Evolutionary conservation across 345 rosid genomes (phyloP).

Genomic region (Lepidium sativum): DNA sequence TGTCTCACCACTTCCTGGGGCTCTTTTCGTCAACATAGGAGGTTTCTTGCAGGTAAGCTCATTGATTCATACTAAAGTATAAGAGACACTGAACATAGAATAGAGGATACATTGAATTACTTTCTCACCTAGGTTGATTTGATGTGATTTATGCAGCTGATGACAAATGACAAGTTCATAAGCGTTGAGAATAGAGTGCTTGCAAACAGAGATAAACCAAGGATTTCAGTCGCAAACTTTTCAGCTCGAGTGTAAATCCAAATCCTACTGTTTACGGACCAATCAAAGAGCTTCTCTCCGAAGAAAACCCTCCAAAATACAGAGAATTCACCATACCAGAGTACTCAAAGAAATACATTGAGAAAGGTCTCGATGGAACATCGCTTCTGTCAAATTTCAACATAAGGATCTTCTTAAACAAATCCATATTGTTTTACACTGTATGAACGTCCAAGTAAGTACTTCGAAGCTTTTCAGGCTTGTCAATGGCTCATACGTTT

Average conservation of each 20-base stretch:
- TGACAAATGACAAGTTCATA: slow-evolving; percentile 34
- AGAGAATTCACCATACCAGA: slow-evolving; percentile 19
- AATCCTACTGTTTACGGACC: slow-evolving; percentile 29
- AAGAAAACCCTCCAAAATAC: slow-evolving; percentile 34
- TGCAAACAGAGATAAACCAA: slow-evolving; percentile 20
- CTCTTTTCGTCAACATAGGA: slow-evolving; percentile 31
- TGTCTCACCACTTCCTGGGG: slow-evolving; percentile 26
- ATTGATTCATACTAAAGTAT: too few relatives aligned
- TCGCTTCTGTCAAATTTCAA: slow-evolving; percentile 12
- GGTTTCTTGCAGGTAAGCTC: slow-evolving; percentile 30
- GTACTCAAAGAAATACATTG: slow-evolving; percentile 8
- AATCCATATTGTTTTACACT: too few relatives aligned
- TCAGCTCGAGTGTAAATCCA: background rate
- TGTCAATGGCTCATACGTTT: too few relatives aligned
- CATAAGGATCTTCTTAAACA: too few relatives aligned
- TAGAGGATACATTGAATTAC: background rate
- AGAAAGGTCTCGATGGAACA: slow-evolving; percentile 27
- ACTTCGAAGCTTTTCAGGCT: too few relatives aligned
- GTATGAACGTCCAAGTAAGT: too few relatives aligned
- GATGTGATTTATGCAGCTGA: slow-evolving; percentile 17
- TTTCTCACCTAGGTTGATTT: too few relatives aligned
- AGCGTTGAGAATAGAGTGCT: slow-evolving; percentile 34
- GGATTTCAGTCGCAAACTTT: slow-evolving; percentile 40
- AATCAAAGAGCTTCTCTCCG: slow-evolving; percentile 33
- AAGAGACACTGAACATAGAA: too few relatives aligned